Base-by-base conservation (phyloP, 805 yeast species). In the Saccharomyces jurei region DNA sequence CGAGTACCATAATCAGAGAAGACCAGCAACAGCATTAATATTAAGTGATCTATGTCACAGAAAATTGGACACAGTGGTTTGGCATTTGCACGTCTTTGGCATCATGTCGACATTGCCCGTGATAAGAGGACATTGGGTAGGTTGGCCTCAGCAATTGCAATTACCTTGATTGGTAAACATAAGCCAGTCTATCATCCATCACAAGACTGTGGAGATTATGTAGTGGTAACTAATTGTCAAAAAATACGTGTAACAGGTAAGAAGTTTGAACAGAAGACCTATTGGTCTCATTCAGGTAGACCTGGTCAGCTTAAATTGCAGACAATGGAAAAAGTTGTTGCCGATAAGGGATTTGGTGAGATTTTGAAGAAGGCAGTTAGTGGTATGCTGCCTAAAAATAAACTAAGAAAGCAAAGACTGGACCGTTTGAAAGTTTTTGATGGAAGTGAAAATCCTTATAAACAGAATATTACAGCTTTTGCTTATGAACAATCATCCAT, bases 341-440 rank as follows among this genome's bases (percentile, higher is more conserved):
- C 75, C 49, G 84, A 90, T 68, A 83, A 85, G 63, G 99, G 99
- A 6, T 87, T 83, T 62, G 84, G 89, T n/a, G 98, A 94, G 71
- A 74, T 91, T 11, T 74, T 94, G 63, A 81, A 73, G 63, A 82
- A 86, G 63, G 98, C 99, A 1, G 99, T 94, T 5, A 84, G 89
- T 58, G 96, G 95, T 54, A 94, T 94, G 99, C 77, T 94, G 54
- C 99, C 99, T 47, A 91, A 89, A 74, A 92, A 94, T 71, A 83
- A 84, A 64, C 80, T 86, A 59, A 82, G 98, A 70, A 80, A 84
- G 63, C 73, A 76, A 13, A 83, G 99, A 69, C 71, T 94, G 65
- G 92, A 82, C 28, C 81, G 99, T 67, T 77, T 94, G 57, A 90
- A 89, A 72, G 82, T 89, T 0, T 87, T 80, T 69, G 98, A 95